These are phyloP conservation scores for Trametes cinnabarina DNA, from an alignment of 768 basidiomycete species.

Conservation along the genomic window DNA sequence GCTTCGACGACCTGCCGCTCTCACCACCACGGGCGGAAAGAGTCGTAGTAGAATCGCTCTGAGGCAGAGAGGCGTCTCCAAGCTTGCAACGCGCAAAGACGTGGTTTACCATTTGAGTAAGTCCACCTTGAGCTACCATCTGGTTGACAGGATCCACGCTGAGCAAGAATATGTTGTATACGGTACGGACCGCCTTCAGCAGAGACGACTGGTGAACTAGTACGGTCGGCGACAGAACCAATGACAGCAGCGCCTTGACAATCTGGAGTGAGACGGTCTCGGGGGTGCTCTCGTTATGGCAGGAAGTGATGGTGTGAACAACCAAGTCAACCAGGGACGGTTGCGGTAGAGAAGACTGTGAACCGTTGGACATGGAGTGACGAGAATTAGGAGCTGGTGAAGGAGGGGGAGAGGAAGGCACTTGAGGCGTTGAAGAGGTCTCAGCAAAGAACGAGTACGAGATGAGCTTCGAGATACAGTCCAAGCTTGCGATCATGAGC, in stretches of 20 bases:
- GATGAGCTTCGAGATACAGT: constrained; percentile 96
- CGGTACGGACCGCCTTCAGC: constrained; percentile 93
- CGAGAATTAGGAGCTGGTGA: constrained; percentile 57
- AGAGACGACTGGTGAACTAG: constrained; percentile 95
- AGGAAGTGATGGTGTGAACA: constrained; percentile 90
- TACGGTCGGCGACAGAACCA: constrained; percentile 83
- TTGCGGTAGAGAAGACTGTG: constrained; percentile 51
- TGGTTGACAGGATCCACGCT: constrained; percentile 90
- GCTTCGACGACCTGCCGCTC: constrained; percentile 6
- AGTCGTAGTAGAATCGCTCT: constrained; percentile 22
- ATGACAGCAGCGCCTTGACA: constrained; percentile 87
- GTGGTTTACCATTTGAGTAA: constrained; percentile 98
- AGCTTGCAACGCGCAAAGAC: constrained; percentile 81
- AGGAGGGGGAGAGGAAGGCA: constrained; percentile 70
- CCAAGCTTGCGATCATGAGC: constrained; percentile 93
- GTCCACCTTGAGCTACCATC: constrained; percentile 95
- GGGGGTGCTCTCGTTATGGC: constrained; percentile 83
- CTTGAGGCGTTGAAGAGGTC: constrained; percentile 39
- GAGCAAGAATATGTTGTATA: constrained; percentile 96
- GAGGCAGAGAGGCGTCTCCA: constrained; percentile 11
- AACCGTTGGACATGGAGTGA: constrained; percentile 42
- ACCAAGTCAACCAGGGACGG: constrained; percentile 90
- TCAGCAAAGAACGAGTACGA: constrained; percentile 97
- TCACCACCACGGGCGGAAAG: constrained; percentile 14
- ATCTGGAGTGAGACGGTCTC: constrained; percentile 94